Evolutionary conservation across 2,329 filamentous ascomycete genomes (phyloP), one percentile per base, ranked within the genome.

Genomic region (Fusarium anguioides): DNA sequence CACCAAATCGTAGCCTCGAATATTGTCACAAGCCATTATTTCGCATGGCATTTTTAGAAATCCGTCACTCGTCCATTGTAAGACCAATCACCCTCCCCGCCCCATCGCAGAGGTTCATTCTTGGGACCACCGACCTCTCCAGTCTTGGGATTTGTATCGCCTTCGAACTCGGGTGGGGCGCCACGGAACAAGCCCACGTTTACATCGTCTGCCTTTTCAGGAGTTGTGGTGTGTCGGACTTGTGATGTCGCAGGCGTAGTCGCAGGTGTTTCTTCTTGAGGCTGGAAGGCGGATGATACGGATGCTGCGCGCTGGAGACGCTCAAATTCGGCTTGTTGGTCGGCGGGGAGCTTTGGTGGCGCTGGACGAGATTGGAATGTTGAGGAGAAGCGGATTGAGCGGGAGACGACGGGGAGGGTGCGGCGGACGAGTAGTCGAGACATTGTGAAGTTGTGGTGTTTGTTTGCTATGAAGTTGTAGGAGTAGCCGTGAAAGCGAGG

Each of bases 71-170:
- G 84, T 44, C 96, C 96, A 78, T 97, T 97, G 79, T 92, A 99
- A 77, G 93, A 97, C 91, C 94, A 99, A 73, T 90, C 88, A 2
- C 92, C 90, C 0, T 74, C 76, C 18, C 85, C 82, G 1, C 94
- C 94, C 95, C 95, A 97, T 72, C 94, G 83, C 76, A 98, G 75
- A 49, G 96, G 96, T 80, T 99, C 95, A 75, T 97, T 98, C 88
- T 98, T 99, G 8, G 96, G 96, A 2, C 96, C 96, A 8, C 96
- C 96, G 12, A 97, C 88, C 84, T 99, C 96, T 23, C 96, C 96
- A 3, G 96, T 99, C 83, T 90, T 91, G 4, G 96, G 96, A 78
- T 99, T 98, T 54, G 84, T 85, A 52, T 98, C 94, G 59, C 96
- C 96, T 70, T 95, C 89, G 73, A 99, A 99, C 81, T 98, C 95